These are phyloP conservation scores for Apiospora malaysiana DNA, from an alignment of 2,329 filamentous ascomycete species.

Conservation along the genomic window DNA sequence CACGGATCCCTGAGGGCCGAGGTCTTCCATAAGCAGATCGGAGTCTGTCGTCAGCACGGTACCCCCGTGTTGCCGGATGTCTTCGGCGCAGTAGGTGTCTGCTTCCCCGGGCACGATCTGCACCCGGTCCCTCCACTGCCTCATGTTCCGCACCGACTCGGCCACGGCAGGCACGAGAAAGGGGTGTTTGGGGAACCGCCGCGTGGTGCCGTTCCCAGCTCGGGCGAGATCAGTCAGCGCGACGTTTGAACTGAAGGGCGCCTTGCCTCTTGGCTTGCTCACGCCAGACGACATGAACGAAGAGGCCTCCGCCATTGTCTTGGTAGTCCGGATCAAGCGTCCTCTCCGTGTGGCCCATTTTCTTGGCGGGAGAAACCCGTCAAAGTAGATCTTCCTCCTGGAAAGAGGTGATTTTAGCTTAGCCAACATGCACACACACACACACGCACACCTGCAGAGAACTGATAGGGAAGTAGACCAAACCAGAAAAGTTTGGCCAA, in stretches of 20 bases:
- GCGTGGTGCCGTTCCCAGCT: not conserved
- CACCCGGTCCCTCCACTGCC: conserved; percentile 48
- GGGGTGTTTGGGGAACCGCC: conserved; percentile 51
- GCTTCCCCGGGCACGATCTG: conserved; percentile 82
- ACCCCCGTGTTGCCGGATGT: conserved; percentile 60
- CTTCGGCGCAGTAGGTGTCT: conserved; percentile 77
- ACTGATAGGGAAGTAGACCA: conserved; percentile 27
- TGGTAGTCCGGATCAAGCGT: conserved; percentile 64
- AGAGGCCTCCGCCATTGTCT: conserved; percentile 59
- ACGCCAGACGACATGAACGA: conserved; percentile 38
- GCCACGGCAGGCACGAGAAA: conserved; percentile 82
- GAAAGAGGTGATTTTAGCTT: conserved; percentile 29
- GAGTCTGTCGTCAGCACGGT: conserved; percentile 83
- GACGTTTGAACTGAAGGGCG: not conserved
- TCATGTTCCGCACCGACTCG: conserved; percentile 65
- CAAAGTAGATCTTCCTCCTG: conserved; percentile 80
- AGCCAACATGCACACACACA: not conserved
- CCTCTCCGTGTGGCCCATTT: conserved; percentile 69
- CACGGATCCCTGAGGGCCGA: conserved; percentile 66
- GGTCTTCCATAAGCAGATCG: conserved; percentile 78
- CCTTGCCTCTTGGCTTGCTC: conserved; percentile 8
- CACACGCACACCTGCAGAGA: conserved; percentile 22
- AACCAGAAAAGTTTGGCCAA: conserved; percentile 25
- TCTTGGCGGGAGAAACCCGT: conserved; percentile 74
- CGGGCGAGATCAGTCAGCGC: conserved; percentile 14